Percentiles rank a stretch among this genome's conserved stretches.
phyloP scores from a whole-genome alignment of 2,329 filamentous ascomycete genomes.

The Pochonia chlamydosporia region DNA sequence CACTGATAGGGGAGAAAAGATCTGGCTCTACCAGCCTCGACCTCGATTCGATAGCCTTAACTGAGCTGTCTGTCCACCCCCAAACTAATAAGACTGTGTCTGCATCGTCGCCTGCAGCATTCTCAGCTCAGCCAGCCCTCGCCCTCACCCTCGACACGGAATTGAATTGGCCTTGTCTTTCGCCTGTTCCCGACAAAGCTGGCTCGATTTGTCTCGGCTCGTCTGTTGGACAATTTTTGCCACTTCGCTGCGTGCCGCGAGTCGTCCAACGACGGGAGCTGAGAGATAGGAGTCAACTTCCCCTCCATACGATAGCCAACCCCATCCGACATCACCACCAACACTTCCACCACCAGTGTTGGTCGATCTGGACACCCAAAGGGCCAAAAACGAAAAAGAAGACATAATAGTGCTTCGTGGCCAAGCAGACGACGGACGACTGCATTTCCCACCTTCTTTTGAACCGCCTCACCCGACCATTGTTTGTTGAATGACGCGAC shows the following conservation, averaged over 20 bases:
- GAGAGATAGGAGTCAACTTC: neutral
- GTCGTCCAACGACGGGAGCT: neutral
- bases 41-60: constrained; percentile 6
- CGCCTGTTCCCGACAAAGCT: neutral
- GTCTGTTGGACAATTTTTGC: constrained; percentile 1
- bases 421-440: neutral
- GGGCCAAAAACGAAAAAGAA: neutral
- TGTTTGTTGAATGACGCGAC: constrained; percentile 12
- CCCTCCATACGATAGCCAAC: neutral
- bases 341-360: neutral
- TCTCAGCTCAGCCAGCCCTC: constrained; percentile 4
- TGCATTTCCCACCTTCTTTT: neutral
- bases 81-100: constrained; percentile 1
- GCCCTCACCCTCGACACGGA: too few species aligned
- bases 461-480: constrained; percentile 3
- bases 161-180: constrained; percentile 1
- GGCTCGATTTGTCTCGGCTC: constrained; percentile 1
- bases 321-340: neutral
- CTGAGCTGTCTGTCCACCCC: constrained; percentile 6
- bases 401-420: neutral
- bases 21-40: neutral
- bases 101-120: constrained; percentile 9
- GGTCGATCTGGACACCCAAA: constrained; percentile 1
- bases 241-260: constrained; percentile 4
- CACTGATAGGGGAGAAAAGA: too few species aligned